A percentile compares a stretch with the other conserved stretches of the same genome.
These are phyloP conservation scores for Ganoderma sinense DNA, from an alignment of 1,284 basidiomycete genomes.

Conservation along the genomic window DNA sequence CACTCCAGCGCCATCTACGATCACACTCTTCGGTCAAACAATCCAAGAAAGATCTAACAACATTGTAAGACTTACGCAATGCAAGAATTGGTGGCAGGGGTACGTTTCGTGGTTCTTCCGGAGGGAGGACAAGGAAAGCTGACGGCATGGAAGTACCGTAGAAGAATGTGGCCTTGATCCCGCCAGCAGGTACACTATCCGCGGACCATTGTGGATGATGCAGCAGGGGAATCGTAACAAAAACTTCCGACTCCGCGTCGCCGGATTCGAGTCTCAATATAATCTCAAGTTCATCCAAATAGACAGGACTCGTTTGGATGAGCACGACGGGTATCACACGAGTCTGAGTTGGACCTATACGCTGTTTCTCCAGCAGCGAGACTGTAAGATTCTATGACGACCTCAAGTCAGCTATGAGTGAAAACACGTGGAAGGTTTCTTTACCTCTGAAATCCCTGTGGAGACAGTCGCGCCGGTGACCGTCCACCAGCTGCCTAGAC, in stretches of 20 bases:
- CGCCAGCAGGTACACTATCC: constrained; percentile 33
- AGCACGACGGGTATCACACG: constrained; percentile 62
- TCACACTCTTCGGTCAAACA: not conserved
- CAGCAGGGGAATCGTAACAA: constrained; percentile 48
- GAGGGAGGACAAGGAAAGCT: constrained; percentile 64
- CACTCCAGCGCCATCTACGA: constrained; percentile 81
- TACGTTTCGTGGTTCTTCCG: constrained; percentile 39
- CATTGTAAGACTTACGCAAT: constrained; percentile 59
- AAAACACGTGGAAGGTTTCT: not conserved
- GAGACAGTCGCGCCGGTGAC: constrained; percentile 38
- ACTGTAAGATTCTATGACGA: constrained; percentile 34
- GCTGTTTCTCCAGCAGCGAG: constrained; percentile 44
- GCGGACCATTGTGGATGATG: constrained; percentile 51
- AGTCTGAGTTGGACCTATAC: constrained; percentile 66
- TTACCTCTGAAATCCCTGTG: constrained; percentile 23
- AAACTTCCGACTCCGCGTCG: constrained; percentile 26
- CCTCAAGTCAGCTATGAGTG: not conserved
- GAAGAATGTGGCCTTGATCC: constrained; percentile 66
- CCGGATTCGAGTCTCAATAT: constrained; percentile 42
- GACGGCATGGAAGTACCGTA: constrained; percentile 63
- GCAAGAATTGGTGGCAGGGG: constrained; percentile 67
- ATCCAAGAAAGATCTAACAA: not conserved
- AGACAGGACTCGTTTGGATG: constrained; percentile 43
- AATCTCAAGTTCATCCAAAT: constrained; percentile 44
- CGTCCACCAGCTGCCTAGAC: constrained; percentile 60